Evolutionary conservation across 192 early-diverging fungal species (phyloP).

Genomic region (Backusella mclennaniae): DNA sequence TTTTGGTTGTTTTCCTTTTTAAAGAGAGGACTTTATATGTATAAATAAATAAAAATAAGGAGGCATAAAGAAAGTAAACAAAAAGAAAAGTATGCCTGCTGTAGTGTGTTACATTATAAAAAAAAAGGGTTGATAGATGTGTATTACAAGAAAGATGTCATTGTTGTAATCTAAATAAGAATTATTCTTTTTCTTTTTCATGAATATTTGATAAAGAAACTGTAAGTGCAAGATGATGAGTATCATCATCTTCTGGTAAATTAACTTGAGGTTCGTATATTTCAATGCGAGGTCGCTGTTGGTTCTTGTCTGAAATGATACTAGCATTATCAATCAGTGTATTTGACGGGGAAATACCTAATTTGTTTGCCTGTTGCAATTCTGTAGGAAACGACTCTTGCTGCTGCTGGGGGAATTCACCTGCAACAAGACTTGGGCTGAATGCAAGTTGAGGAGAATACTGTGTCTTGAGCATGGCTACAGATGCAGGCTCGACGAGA

Average conservation of each 20-base stretch:
- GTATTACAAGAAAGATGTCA: neutral
- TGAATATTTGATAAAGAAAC: neutral
- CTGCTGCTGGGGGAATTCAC: slow-evolving; percentile 5
- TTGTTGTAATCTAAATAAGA: neutral
- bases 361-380: neutral
- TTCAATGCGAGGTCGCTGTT: neutral
- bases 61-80: neutral
- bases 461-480: slow-evolving; percentile 3
- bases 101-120: neutral
- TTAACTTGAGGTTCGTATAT: slow-evolving; percentile 16
- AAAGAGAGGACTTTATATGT: neutral
- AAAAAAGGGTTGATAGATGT: neutral
- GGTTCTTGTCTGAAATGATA: neutral
- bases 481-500: slow-evolving; percentile 6
- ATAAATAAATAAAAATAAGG: neutral
- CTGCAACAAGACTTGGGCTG: slow-evolving; percentile 15
- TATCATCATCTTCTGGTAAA: neutral
- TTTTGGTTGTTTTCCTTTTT: neutral
- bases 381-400: neutral
- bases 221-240: neutral
- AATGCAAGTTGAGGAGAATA: slow-evolving; percentile 23
- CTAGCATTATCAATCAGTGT: slow-evolving; percentile 12
- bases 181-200: neutral
- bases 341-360: neutral
- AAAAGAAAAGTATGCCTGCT: neutral